A percentile compares a stretch with the other conserved stretches of the same genome.
Conservation (phyloP, 805 yeast species). For the Barnettozyma californica region DNA sequence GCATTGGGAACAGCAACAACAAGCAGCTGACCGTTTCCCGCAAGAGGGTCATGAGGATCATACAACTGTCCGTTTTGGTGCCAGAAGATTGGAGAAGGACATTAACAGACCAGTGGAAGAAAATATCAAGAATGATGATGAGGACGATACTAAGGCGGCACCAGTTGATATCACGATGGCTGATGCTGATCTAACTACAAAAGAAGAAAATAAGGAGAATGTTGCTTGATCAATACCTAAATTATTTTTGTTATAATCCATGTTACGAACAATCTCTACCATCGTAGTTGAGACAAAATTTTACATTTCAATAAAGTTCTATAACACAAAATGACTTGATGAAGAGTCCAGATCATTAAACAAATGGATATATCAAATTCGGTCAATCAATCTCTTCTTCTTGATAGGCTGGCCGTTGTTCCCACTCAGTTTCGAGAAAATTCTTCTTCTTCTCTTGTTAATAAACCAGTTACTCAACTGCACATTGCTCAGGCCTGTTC, state of each 20-base stretch:
- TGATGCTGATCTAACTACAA: not conserved
- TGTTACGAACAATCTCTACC: not conserved
- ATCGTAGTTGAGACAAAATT: not conserved
- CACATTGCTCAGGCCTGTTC: constrained; percentile 74
- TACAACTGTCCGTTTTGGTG: constrained; percentile 25
- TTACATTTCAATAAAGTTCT: not conserved
- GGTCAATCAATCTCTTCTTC: constrained; percentile 27
- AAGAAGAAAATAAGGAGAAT: constrained; percentile 1
- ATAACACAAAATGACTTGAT: not conserved
- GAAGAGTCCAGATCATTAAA: not conserved
- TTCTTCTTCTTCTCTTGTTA: constrained; percentile 75
- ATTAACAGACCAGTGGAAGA: constrained; percentile 1
- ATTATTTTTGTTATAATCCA: not conserved
- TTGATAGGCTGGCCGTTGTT: constrained; percentile 29
- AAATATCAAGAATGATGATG: not conserved
- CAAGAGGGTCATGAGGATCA: constrained; percentile 13
- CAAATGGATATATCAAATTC: constrained; percentile 7
- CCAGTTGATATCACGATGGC: not conserved
- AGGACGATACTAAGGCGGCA: not conserved
- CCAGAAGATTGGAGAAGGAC: constrained; percentile 22
- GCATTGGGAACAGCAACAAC: constrained; percentile 4
- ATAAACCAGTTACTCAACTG: constrained; percentile 87
- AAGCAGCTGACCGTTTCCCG: constrained; percentile 19
- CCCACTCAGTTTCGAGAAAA: constrained; percentile 30
- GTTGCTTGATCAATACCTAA: not conserved